Percentiles rank a stretch among this genome's conserved stretches.
Conservation (phyloP, 164 flowering plant species). For the Aristolochia californica region DNA sequence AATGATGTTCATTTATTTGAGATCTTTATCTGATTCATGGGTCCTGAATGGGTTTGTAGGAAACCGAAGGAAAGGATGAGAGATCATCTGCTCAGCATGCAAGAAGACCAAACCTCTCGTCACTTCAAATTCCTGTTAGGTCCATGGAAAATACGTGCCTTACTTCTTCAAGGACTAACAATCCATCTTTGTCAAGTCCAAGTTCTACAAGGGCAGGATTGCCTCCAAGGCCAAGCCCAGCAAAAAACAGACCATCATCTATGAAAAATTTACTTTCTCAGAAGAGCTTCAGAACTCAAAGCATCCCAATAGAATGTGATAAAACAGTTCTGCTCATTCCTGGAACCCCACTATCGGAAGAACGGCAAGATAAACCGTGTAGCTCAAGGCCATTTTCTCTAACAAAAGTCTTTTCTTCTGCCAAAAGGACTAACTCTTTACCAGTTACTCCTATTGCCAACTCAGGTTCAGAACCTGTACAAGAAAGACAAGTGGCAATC, state of each 20-base stretch:
- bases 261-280: slow-evolving; percentile 51
- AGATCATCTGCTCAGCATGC: slow-evolving; percentile 23
- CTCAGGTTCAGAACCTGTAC: slow-evolving; percentile 18
- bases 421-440: slow-evolving; percentile 34
- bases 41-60: slow-evolving; percentile 8
- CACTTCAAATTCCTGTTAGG: slow-evolving; percentile 50
- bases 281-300: slow-evolving; percentile 37
- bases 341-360: slow-evolving; percentile 29
- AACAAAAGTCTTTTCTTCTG: slow-evolving; percentile 31
- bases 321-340: slow-evolving; percentile 52
- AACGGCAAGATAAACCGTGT: slow-evolving; percentile 31
- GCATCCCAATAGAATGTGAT: slow-evolving; percentile 37
- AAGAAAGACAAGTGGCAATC: slow-evolving; percentile 18
- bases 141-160: slow-evolving; percentile 29
- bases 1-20: too few relatives aligned
- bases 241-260: slow-evolving; percentile 40
- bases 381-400: slow-evolving; percentile 56
- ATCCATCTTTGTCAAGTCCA: slow-evolving; percentile 35
- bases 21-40: too few relatives aligned
- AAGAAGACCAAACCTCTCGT: slow-evolving; percentile 46
- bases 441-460: slow-evolving; percentile 42
- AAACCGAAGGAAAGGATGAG: slow-evolving; percentile 8
- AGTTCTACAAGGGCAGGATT: slow-evolving; percentile 43
- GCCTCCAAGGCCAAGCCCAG: slow-evolving; percentile 61
- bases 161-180: slow-evolving; percentile 26